Conservation (phyloP, 306 rosid genomes). For the Castanopsis chinensis region DNA sequence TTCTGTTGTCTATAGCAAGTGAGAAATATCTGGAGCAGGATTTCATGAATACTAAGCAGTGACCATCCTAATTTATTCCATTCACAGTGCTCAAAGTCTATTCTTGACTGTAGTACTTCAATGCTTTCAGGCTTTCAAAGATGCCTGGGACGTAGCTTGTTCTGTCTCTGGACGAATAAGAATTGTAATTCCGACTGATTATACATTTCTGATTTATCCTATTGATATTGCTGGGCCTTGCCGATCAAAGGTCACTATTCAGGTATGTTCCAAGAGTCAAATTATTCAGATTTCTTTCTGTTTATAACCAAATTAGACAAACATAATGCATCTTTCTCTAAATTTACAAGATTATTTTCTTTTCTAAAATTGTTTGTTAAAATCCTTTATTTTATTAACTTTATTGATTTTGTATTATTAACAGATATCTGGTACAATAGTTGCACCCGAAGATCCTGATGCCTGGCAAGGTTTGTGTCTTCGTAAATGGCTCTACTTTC, state of each 20-base stretch:
- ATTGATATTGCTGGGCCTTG: constrained; percentile 75
- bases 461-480: constrained; percentile 58
- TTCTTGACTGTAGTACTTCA: not conserved
- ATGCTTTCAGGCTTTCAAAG: constrained; percentile 55
- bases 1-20: not conserved
- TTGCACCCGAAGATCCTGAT: constrained; percentile 72
- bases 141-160: constrained; percentile 74
- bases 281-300: not conserved
- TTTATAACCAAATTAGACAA: not conserved
- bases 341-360: not conserved
- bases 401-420: constrained; percentile 6
- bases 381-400: not conserved
- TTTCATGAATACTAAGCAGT: not conserved
- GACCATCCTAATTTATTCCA: not conserved
- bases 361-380: not conserved
- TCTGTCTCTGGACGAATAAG: constrained; percentile 33
- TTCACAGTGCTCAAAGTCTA: not conserved
- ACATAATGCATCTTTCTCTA: not conserved
- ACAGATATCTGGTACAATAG: constrained; percentile 68
- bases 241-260: constrained; percentile 57
- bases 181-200: constrained; percentile 51
- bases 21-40: not conserved
- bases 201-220: constrained; percentile 60
- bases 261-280: constrained; percentile 41
- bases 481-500: constrained; percentile 75